Percentiles rank a stretch among this genome's conserved stretches.
Evolutionary conservation across 305 asterid species (phyloP).

Genomic region (Nicotiana rustica): DNA sequence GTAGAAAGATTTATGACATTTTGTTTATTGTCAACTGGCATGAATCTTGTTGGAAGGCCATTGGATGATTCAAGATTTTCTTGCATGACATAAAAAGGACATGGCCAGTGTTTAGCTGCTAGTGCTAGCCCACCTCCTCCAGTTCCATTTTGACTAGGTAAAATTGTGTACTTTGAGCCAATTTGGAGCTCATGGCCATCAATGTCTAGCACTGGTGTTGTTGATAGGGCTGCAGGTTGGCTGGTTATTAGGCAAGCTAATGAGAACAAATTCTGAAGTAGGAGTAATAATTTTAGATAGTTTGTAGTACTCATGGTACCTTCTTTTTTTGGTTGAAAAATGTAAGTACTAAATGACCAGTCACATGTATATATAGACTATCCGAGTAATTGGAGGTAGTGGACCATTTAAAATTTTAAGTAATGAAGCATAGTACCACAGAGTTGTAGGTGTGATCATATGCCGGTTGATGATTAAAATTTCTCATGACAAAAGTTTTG

Average conservation of each 20-base stretch:
- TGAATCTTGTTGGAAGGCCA: slow-evolving; percentile 53
- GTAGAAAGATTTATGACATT: slow-evolving; percentile 34
- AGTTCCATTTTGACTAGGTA: slow-evolving; percentile 34
- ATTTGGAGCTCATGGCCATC: slow-evolving; percentile 56
- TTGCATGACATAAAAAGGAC: slow-evolving; percentile 54
- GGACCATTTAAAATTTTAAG: too few species aligned
- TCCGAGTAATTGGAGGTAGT: not conserved
- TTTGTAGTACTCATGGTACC: not conserved
- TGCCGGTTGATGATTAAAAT: too few species aligned
- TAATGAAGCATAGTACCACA: too few species aligned
- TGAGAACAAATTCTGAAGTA: not conserved
- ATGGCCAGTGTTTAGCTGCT: slow-evolving; percentile 49
- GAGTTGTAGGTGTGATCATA: too few species aligned
- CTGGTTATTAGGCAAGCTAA: slow-evolving; percentile 16
- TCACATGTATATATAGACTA: not conserved
- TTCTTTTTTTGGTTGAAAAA: not conserved
- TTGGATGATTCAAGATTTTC: slow-evolving; percentile 43
- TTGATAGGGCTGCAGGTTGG: slow-evolving; percentile 32
- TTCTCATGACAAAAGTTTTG: too few species aligned
- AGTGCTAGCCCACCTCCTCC: slow-evolving; percentile 56
- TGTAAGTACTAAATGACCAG: not conserved
- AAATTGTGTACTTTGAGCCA: slow-evolving; percentile 47
- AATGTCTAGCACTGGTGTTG: slow-evolving; percentile 38
- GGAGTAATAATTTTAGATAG: not conserved
- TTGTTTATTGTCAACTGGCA: slow-evolving; percentile 41